A percentile compares a stretch with the other conserved stretches of the same genome.
Evolutionary conservation across 306 rosid species (phyloP).

Genomic region (Betula pendula): DNA sequence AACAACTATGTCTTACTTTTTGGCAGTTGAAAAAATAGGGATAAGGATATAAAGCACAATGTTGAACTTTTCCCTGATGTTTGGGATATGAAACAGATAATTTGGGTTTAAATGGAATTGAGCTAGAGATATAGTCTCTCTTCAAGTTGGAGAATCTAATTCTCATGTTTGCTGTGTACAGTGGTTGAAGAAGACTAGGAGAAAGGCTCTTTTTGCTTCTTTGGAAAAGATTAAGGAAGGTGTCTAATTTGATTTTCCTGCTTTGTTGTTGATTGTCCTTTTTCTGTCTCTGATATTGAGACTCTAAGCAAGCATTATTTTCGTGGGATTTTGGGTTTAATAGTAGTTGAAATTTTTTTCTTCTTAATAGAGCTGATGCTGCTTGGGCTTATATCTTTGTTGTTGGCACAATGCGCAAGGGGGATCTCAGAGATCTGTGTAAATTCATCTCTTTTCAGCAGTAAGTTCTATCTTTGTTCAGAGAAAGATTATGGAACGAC

Average conservation of each 20-base stretch:
- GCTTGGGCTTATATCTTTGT: slow-evolving; percentile 88
- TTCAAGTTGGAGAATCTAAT: slow-evolving; percentile 22
- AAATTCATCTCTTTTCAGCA: slow-evolving; percentile 72
- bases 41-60: background rate
- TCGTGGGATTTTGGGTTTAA: background rate
- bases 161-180: slow-evolving; percentile 33
- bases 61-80: background rate
- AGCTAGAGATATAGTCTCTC: background rate
- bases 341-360: background rate
- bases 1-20: background rate
- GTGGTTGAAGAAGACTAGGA: slow-evolving; percentile 89
- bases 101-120: background rate
- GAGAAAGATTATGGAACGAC: slow-evolving; percentile 46
- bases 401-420: slow-evolving; percentile 87
- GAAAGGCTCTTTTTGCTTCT: slow-evolving; percentile 87
- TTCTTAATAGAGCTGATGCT: slow-evolving; percentile 85
- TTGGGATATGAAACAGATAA: background rate
- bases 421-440: slow-evolving; percentile 94
- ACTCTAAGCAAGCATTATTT: background rate
- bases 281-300: background rate
- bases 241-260: slow-evolving; percentile 7
- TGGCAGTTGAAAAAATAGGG: background rate
- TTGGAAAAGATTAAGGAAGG: slow-evolving; percentile 97
- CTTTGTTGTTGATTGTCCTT: background rate
- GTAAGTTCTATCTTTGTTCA: slow-evolving; percentile 69